These are phyloP conservation scores for Raphidocelis subcapitata DNA, from an alignment of 139 green algal genomes.

Conservation along the genomic window DNA sequence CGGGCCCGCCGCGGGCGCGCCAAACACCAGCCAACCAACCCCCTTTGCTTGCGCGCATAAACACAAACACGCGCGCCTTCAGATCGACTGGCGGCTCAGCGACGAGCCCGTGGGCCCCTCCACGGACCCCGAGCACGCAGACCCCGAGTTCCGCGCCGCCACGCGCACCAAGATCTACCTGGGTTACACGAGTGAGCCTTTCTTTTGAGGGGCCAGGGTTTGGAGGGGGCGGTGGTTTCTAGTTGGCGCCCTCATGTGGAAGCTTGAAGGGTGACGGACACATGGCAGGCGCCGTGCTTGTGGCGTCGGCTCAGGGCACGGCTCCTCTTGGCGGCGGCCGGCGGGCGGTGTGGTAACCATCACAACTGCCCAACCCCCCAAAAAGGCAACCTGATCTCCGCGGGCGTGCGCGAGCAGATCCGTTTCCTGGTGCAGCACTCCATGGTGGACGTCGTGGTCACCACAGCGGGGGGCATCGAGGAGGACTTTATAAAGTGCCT, in stretches of 20 bases:
- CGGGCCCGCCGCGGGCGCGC: too few relatives aligned
- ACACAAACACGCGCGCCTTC: neutral
- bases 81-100: conserved; percentile 86
- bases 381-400: conserved; percentile 92
- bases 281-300: too few relatives aligned
- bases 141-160: conserved; percentile 40
- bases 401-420: conserved; percentile 88
- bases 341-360: too few relatives aligned
- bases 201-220: too few relatives aligned
- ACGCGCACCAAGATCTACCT: conserved; percentile 89
- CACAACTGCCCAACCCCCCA: too few relatives aligned
- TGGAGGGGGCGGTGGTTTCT: too few relatives aligned
- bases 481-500: conserved; percentile 99
- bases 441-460: conserved; percentile 96
- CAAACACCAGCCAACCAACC: too few relatives aligned
- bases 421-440: conserved; percentile 79
- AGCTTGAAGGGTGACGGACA: too few relatives aligned
- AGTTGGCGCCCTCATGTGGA: too few relatives aligned
- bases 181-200: conserved; percentile 84
- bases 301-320: too few relatives aligned
- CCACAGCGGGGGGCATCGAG: conserved; percentile 95
- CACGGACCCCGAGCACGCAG: conserved; percentile 34
- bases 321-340: too few relatives aligned
- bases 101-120: conserved; percentile 67
- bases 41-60: neutral